A percentile compares a stretch with the other conserved stretches of the same genome.
These are phyloP conservation scores for Silybum marianum DNA, from an alignment of 129 eudicot genomes.

Conservation along the genomic window DNA sequence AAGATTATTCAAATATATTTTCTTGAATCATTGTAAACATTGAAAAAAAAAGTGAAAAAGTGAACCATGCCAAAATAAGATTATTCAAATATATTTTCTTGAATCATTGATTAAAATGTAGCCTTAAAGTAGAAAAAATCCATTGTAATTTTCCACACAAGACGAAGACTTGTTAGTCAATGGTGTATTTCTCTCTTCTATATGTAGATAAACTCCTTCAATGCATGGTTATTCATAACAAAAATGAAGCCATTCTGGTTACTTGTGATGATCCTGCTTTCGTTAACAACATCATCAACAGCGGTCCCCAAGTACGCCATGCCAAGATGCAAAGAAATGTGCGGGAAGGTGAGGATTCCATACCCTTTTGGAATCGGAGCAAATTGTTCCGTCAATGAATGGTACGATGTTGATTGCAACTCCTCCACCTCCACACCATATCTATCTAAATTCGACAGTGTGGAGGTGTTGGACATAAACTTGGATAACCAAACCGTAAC, in stretches of 20 bases:
- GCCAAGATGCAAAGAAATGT: constrained; percentile 1
- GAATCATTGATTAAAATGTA: too few species aligned
- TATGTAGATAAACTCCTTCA: not conserved
- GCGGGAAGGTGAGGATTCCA: constrained; percentile 19
- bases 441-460: constrained; percentile 2
- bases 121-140: too few species aligned
- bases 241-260: not conserved
- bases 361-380: constrained; percentile 27
- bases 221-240: not conserved
- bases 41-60: too few species aligned
- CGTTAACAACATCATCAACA: not conserved
- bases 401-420: constrained; percentile 16
- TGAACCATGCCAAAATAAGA: too few species aligned
- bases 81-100: too few species aligned
- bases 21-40: too few species aligned
- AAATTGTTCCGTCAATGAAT: constrained; percentile 4
- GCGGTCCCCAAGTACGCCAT: not conserved
- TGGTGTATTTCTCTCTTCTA: too few species aligned
- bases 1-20: too few species aligned
- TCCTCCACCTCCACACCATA: constrained; percentile 8
- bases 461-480: not conserved
- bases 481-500: constrained; percentile 6
- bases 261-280: not conserved
- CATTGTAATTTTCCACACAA: too few species aligned
- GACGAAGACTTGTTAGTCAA: too few species aligned